These are phyloP conservation scores for Pichia kluyveri DNA, from an alignment of 805 yeast species.

Conservation along the genomic window DNA sequence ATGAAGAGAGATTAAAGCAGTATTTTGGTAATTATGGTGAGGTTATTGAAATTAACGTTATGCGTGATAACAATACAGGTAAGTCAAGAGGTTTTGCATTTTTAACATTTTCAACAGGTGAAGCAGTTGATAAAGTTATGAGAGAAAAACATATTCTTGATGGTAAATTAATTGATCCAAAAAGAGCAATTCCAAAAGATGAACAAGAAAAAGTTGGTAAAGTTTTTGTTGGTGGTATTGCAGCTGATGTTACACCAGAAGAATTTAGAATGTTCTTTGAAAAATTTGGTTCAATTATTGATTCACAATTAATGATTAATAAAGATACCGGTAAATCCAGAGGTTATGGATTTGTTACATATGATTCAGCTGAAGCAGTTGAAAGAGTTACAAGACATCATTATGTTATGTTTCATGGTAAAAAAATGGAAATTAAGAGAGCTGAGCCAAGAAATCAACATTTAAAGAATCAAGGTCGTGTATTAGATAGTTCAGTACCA, in stretches of 20 bases:
- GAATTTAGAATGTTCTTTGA: slow-evolving; percentile 83
- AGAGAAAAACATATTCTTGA: slow-evolving; percentile 82
- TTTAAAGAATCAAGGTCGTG: slow-evolving; percentile 5
- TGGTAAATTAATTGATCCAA: slow-evolving; percentile 95
- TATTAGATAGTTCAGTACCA: slow-evolving; percentile 1
- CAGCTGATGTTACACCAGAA: slow-evolving; percentile 84
- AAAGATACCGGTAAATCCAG: slow-evolving; percentile 95
- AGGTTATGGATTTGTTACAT: slow-evolving; percentile 95
- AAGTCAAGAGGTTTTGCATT: slow-evolving; percentile 94
- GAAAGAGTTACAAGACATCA: slow-evolving; percentile 79
- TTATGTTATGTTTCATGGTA: slow-evolving; percentile 78
- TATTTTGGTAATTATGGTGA: slow-evolving; percentile 87
- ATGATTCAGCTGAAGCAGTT: slow-evolving; percentile 90
- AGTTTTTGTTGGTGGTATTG: slow-evolving; percentile 95
- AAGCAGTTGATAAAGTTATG: slow-evolving; percentile 78
- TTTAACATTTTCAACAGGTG: slow-evolving; percentile 74
- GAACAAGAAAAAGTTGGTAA: slow-evolving; percentile 96
- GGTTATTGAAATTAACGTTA: slow-evolving; percentile 78
- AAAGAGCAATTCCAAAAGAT: slow-evolving; percentile 93
- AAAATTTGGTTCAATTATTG: slow-evolving; percentile 84
- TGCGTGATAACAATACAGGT: slow-evolving; percentile 84
- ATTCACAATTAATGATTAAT: slow-evolving; percentile 94
- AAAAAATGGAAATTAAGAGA: slow-evolving; percentile 73
- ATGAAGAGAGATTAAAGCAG: slow-evolving; percentile 73
- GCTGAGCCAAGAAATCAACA: slow-evolving; percentile 79